Evolutionary conservation across 78 protist species (phyloP).

Genomic region (Bodo saltans): DNA sequence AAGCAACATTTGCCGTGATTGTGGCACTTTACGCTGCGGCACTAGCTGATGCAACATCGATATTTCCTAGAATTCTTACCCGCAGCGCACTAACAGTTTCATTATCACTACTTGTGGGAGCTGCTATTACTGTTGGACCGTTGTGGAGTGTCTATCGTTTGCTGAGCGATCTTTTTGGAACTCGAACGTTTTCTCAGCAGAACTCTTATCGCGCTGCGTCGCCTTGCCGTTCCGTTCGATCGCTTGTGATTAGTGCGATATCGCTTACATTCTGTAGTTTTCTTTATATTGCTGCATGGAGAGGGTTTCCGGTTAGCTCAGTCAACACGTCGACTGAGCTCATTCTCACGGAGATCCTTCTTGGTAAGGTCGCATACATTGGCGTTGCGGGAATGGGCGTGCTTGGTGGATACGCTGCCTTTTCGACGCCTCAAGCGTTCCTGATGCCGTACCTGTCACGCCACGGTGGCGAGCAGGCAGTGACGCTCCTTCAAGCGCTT

Average conservation of each 20-base stretch:
- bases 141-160: no score
- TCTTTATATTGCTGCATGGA: neutral
- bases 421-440: neutral
- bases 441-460: neutral
- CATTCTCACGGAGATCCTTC: neutral
- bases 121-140: no score
- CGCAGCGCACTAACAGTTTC: no score
- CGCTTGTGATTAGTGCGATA: neutral
- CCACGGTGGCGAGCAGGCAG: neutral
- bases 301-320: neutral
- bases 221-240: neutral
- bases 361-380: neutral
- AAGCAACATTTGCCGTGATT: no score
- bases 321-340: neutral
- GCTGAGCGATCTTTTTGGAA: no score
- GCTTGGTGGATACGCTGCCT: neutral
- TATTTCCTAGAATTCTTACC: no score
- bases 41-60: no score
- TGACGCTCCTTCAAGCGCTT: neutral
- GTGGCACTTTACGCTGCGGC: no score
- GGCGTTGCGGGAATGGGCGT: neutral
- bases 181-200: neutral
- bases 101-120: no score
- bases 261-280: neutral
- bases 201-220: neutral